Base-by-base conservation (phyloP, 1,284 basidiomycete species). In the Sporisorium scitamineum region DNA sequence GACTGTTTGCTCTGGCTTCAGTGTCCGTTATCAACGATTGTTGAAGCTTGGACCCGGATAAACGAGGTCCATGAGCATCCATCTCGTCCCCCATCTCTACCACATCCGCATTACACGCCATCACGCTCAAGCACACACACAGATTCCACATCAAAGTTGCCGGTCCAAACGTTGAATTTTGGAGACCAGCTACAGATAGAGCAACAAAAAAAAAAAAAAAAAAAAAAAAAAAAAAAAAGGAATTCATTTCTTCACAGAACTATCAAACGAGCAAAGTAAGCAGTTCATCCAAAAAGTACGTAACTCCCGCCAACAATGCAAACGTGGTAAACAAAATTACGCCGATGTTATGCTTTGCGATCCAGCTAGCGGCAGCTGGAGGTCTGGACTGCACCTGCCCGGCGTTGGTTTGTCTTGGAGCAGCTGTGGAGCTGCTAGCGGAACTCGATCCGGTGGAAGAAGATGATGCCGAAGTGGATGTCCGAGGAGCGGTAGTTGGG, bases 281-380 rank as follows among this genome's bases (percentile, higher is more conserved):
- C 32, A 76, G 55, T 31, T 76, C 65, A 27, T 76, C 74, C 16
- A 76, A 41, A 34, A 76, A 69, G 58, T 67, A 76, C 5, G 69
- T 76, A 3, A 69, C 58, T 3, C 65, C 74, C 7, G 69, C 74
- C 18, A 76, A 47, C 22, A 76, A n/a, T 2, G 59, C 65, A 41
- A 76, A 66, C 1, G 59, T 60, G 10, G 64, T 72, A 11, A 69
- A 39, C 9, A 76, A 55, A n/a, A 76, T 14, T 3, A 76, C 39
- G 8, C 44, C 64, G 39, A 70, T 67, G 42, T 76, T 76, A 42
- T 70, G 62, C 11, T 54, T 65, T 10, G 62, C 62, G 18, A 75
- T 54, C 67, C 66, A 70, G 6, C 27, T 34, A 0, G 56, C 59
- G n/a, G 58, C 45, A 0, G 58, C 45, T 9, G 58, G 66, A n/a